Base-by-base conservation (phyloP, 2,329 filamentous ascomycete species). In the Beauveria scarabaeidicola region DNA sequence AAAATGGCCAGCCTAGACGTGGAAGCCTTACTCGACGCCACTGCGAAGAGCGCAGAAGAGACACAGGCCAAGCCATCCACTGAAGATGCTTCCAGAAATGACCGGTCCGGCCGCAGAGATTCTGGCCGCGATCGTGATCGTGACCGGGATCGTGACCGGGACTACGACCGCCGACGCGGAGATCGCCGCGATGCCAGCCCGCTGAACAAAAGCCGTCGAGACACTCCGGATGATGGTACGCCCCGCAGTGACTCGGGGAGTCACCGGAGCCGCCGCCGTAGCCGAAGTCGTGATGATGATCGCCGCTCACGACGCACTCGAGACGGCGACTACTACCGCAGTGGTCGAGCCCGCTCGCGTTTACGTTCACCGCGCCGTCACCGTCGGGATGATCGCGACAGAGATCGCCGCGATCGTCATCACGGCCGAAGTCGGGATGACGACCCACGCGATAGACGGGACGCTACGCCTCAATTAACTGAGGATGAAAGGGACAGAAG, bases 401-500 rank as follows among this genome's bases (percentile, higher is more conserved):
- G 73, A 66, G 75, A 83, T 52, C 78, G 81, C 64, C 80, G 69
- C 54, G 78, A 76, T 61, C 72, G 80, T 62, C 70, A 79, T 61
- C 78, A 74, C 60, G 82, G 82, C 63, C 81, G 85, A 67, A 78
- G 78, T 59, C 76, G 78, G 62, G 80, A 83, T 55, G 78, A 82
- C 11, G 76, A 77, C 32, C 72, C 70, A 47, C 69, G 73, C 59
- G 72, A 72, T 43, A 77, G 73, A 67, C 74, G 74, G 66, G 81
- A 84, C 63, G 73, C 72, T 60, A 86, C 88, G 57, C 88, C 91
- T 29, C 86, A 89, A 70, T 84, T 89, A 62, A 96, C 89, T 68
- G 92, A 97, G 73, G 94, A 97, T 75, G 94, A 99, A 76, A 89
- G 93, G 70, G 94, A 99, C 77, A 88, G 91, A 68, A 89, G 94